phyloP scores from a whole-genome alignment of 2,329 filamentous ascomycete species.

The Talaromyces sp. region DNA sequence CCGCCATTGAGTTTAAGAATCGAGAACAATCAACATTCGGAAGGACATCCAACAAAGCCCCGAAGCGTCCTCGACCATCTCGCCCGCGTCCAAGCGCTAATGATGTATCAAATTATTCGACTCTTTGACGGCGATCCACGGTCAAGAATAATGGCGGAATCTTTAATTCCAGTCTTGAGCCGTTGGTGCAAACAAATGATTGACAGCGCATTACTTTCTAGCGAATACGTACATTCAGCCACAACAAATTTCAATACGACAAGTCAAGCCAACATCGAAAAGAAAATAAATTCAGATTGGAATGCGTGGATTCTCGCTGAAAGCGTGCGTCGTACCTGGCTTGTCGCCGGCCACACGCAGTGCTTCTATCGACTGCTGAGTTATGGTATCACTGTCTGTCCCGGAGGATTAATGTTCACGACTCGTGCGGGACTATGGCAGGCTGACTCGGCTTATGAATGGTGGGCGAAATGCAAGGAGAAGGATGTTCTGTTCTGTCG shows the following conservation, averaged over 20 bases:
- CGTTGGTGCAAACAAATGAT: slow-evolving; percentile 11
- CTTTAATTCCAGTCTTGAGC: slow-evolving; percentile 1
- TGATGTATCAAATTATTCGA: slow-evolving; percentile 11
- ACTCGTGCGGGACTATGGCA: slow-evolving; percentile 12
- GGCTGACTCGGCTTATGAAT: slow-evolving; percentile 11
- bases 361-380: slow-evolving; percentile 11
- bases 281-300: slow-evolving; percentile 10
- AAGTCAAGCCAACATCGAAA: background rate
- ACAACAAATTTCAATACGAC: background rate
- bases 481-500: slow-evolving; percentile 11
- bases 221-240: slow-evolving; percentile 9
- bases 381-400: slow-evolving; percentile 3
- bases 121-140: slow-evolving; percentile 4
- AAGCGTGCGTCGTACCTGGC: slow-evolving; percentile 15
- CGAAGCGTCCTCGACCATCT: slow-evolving; percentile 9
- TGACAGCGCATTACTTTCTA: slow-evolving; percentile 13
- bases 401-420: slow-evolving; percentile 14
- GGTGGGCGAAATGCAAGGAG: slow-evolving; percentile 7
- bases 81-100: slow-evolving; percentile 12
- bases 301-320: slow-evolving; percentile 14
- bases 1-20: background rate
- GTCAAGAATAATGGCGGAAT: slow-evolving; percentile 8
- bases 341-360: slow-evolving; percentile 12
- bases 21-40: background rate
- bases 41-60: background rate